These are phyloP conservation scores for Trypanosoma grayi DNA, from an alignment of 208 protist species.

Conservation along the genomic window DNA sequence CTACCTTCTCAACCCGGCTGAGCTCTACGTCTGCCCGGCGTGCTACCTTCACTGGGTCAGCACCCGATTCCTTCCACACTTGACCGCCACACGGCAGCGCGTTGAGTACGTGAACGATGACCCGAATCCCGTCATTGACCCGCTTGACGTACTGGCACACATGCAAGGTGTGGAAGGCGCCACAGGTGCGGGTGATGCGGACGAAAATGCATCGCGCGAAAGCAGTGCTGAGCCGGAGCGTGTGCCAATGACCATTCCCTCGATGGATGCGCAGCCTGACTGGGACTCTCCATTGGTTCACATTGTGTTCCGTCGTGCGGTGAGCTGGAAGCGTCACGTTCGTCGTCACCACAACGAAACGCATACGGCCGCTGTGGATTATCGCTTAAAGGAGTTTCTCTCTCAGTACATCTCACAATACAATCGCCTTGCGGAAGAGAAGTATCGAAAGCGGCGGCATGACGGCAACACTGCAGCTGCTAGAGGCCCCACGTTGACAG, in stretches of 20 bases:
- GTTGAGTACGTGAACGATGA: slow-evolving; percentile 36
- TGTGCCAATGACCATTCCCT: slow-evolving; percentile 12
- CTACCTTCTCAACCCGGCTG: slow-evolving; percentile 70
- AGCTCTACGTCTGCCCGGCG: slow-evolving; percentile 79
- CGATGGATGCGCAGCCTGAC: background rate
- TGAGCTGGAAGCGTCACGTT: slow-evolving; percentile 63
- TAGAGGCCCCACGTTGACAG: slow-evolving; percentile 35
- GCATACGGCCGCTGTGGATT: slow-evolving; percentile 44
- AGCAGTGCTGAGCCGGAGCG: background rate
- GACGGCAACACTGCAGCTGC: background rate
- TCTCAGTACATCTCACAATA: slow-evolving; percentile 75
- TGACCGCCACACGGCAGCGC: slow-evolving; percentile 7
- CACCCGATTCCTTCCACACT: slow-evolving; percentile 50
- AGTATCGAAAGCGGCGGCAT: slow-evolving; percentile 21
- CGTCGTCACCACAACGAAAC: slow-evolving; percentile 41
- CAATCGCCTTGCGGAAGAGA: slow-evolving; percentile 59
- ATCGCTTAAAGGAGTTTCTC: slow-evolving; percentile 67
- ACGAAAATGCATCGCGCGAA: background rate
- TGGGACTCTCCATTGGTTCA: slow-evolving; percentile 51
- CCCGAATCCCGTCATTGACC: slow-evolving; percentile 55
- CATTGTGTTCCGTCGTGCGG: slow-evolving; percentile 65
- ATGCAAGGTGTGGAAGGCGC: slow-evolving; percentile 32
- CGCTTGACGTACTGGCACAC: slow-evolving; percentile 64
- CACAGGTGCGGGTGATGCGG: background rate
- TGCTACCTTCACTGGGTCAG: slow-evolving; percentile 81